Conservation (phyloP, 2,329 filamentous ascomycete species). For the Sporothrix brasiliensis region DNA sequence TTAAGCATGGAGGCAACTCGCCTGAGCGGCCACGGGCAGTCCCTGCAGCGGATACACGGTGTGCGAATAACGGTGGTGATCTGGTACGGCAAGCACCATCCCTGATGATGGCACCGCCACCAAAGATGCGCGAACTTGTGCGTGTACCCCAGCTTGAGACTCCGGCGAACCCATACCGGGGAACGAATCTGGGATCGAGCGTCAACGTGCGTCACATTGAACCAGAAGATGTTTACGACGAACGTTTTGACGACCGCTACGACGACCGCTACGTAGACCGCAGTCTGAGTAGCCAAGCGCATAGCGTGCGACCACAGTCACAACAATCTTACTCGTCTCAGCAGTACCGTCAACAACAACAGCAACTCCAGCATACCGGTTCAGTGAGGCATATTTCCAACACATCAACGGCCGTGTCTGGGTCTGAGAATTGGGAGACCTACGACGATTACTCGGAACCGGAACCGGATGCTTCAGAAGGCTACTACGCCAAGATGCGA, state of each 20-base stretch:
- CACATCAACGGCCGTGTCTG: conserved; percentile 75
- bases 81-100: conserved; percentile 59
- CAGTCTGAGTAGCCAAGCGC: conserved; percentile 28
- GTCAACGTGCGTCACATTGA: conserved; percentile 60
- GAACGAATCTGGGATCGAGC: conserved; percentile 55
- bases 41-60: conserved; percentile 41
- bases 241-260: conserved; percentile 29
- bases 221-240: conserved; percentile 87
- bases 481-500: conserved; percentile 78
- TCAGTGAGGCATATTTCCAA: conserved; percentile 69
- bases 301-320: conserved; percentile 32
- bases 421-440: conserved; percentile 97
- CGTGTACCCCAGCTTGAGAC: conserved; percentile 57
- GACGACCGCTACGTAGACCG: conserved; percentile 29
- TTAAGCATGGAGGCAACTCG: conserved; percentile 75
- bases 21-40: conserved; percentile 67
- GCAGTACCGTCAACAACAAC: conserved; percentile 30
- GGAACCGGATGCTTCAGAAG: conserved; percentile 73
- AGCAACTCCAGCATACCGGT: conserved; percentile 29
- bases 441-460: conserved; percentile 83
- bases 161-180: conserved; percentile 53
- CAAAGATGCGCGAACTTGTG: conserved; percentile 84
- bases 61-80: conserved; percentile 44
- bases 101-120: conserved; percentile 69
- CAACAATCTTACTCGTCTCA: conserved; percentile 31